Conservation (phyloP, 1,139 yeast species). For the Yamadazyma buinensis region DNA sequence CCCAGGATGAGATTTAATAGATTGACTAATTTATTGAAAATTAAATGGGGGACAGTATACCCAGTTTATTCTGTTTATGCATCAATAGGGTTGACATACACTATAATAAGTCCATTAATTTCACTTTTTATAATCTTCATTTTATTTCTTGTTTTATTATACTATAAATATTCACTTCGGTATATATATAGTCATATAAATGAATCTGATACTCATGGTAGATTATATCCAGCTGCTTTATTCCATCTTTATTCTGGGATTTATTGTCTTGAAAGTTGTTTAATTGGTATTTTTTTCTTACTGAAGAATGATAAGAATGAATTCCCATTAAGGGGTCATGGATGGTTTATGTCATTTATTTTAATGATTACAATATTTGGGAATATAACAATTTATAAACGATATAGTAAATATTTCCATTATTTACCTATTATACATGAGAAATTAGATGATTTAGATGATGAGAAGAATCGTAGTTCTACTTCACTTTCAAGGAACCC, state of each 20-base stretch:
- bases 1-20: constrained; percentile 57
- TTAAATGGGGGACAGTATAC: constrained; percentile 75
- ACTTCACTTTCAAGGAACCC: constrained; percentile 1
- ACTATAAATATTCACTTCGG: constrained; percentile 67
- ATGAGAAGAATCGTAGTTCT: constrained; percentile 1
- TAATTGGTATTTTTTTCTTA: constrained; percentile 69
- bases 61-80: constrained; percentile 75
- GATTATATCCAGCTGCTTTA: constrained; percentile 67
- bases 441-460: neutral
- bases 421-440: constrained; percentile 27
- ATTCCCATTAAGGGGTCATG: constrained; percentile 34
- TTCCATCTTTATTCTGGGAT: constrained; percentile 75
- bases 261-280: constrained; percentile 72
- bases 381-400: constrained; percentile 27
- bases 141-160: constrained; percentile 52
- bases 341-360: constrained; percentile 43
- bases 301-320: constrained; percentile 44
- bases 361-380: constrained; percentile 34
- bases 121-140: constrained; percentile 59
- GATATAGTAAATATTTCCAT: constrained; percentile 26
- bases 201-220: constrained; percentile 65
- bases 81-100: constrained; percentile 71
- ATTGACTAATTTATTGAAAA: constrained; percentile 37
- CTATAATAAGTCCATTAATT: constrained; percentile 76
- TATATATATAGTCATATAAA: constrained; percentile 48